phyloP scores from a whole-genome alignment of 2,329 filamentous ascomycete species.

The Lomentospora prolificans region DNA sequence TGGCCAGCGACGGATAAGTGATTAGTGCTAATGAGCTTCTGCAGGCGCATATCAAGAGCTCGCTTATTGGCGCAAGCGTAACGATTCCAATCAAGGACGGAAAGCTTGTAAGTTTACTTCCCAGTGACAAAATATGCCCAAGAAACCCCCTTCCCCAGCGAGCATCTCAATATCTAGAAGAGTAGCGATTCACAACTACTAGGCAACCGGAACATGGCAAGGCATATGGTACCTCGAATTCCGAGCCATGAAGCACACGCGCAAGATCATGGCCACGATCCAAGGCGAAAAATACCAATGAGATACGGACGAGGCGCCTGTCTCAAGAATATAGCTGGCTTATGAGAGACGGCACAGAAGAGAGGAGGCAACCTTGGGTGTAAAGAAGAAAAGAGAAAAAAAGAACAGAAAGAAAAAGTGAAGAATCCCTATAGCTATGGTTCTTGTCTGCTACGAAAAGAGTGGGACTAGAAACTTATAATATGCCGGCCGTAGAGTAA shows the following conservation, averaged over 20 bases:
- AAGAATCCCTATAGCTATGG: background rate
- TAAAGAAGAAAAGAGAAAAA: conserved; percentile 1
- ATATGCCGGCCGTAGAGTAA: background rate
- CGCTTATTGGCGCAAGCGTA: conserved; percentile 78
- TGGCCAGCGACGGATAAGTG: background rate
- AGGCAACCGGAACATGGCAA: conserved; percentile 65
- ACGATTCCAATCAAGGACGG: conserved; percentile 88
- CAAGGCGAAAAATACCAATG: conserved; percentile 60
- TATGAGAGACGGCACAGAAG: too few species aligned
- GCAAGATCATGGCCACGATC: conserved; percentile 84
- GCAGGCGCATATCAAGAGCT: conserved; percentile 88
- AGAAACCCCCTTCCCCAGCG: too few species aligned
- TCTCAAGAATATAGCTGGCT: background rate
- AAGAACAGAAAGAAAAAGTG: background rate
- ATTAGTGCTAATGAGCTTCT: background rate
- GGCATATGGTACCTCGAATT: conserved; percentile 96
- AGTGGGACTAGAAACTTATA: too few species aligned
- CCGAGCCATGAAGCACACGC: conserved; percentile 61
- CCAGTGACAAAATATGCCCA: too few species aligned
- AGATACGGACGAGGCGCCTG: background rate
- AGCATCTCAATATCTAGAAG: too few species aligned
- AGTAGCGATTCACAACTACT: background rate
- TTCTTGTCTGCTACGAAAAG: background rate
- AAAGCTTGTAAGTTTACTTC: conserved; percentile 53
- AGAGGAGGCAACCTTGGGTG: too few species aligned